phyloP scores from a whole-genome alignment of 1,284 basidiomycete genomes.

The Taiwanofungus camphoratus region DNA sequence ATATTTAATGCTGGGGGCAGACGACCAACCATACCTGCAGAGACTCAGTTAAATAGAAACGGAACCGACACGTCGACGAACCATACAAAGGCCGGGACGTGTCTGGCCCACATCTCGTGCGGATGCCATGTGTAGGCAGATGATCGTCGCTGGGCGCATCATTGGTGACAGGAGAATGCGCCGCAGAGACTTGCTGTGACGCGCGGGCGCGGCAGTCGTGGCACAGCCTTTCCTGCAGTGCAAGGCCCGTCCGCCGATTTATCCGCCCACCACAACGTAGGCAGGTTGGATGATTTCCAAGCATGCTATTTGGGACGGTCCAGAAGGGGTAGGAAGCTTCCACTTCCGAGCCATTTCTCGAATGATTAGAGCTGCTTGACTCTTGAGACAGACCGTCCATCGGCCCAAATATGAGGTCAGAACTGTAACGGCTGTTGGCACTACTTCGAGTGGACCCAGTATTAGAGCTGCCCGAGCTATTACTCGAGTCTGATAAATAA shows the following conservation, averaged over 20 bases:
- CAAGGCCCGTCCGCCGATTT: background rate
- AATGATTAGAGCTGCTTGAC: background rate
- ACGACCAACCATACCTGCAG: background rate
- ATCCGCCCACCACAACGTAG: background rate
- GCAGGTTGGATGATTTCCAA: background rate
- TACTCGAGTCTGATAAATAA: background rate
- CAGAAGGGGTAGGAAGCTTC: too few species aligned
- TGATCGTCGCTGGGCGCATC: background rate
- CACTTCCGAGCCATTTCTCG: too few species aligned
- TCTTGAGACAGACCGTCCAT: conserved; percentile 1
- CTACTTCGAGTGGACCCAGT: background rate
- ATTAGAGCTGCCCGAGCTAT: background rate
- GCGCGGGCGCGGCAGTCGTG: background rate
- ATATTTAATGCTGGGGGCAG: background rate
- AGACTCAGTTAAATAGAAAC: background rate
- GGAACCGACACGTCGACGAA: background rate
- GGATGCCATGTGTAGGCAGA: background rate
- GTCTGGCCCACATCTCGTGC: background rate
- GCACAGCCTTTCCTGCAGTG: background rate
- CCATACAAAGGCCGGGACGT: background rate
- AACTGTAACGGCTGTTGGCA: background rate
- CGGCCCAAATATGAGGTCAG: conserved; percentile 4
- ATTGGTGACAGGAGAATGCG: too few species aligned
- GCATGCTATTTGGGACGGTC: too few species aligned
- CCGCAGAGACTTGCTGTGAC: background rate